Conservation (phyloP, 2,329 filamentous ascomycete species). For the Sordariomycetes sp. region DNA sequence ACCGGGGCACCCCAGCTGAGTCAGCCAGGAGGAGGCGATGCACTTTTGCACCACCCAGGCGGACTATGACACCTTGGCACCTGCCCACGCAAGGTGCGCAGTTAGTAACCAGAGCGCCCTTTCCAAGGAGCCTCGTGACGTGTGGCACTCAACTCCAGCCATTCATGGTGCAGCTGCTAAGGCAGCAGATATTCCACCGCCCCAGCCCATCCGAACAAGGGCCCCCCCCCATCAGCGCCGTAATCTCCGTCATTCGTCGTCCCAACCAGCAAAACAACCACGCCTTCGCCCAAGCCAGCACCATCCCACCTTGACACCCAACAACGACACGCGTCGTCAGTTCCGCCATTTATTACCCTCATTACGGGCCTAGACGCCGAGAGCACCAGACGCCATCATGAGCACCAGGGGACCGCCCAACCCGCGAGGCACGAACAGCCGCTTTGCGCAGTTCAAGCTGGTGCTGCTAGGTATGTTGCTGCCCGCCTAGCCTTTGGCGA, state of each 20-base stretch:
- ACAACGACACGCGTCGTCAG: neutral
- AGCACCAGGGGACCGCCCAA: constrained; percentile 65
- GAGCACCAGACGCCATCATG: constrained; percentile 41
- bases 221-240: constrained; percentile 1
- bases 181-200: neutral
- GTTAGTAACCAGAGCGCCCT: neutral
- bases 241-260: constrained; percentile 2
- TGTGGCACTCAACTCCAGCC: neutral
- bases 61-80: neutral
- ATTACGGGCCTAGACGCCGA: neutral
- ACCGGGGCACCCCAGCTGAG: neutral
- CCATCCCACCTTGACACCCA: neutral
- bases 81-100: neutral
- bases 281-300: neutral
- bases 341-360: neutral
- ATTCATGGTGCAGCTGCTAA: constrained; percentile 1
- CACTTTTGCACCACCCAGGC: neutral
- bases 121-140: constrained; percentile 2
- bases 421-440: constrained; percentile 55
- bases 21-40: neutral
- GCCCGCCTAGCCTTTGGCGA: neutral
- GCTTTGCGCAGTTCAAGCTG: constrained; percentile 98
- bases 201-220: neutral
- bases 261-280: neutral
- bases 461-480: constrained; percentile 69